Conservation (phyloP, 352 stramenopile species). For the Phytopythium sindhum region DNA sequence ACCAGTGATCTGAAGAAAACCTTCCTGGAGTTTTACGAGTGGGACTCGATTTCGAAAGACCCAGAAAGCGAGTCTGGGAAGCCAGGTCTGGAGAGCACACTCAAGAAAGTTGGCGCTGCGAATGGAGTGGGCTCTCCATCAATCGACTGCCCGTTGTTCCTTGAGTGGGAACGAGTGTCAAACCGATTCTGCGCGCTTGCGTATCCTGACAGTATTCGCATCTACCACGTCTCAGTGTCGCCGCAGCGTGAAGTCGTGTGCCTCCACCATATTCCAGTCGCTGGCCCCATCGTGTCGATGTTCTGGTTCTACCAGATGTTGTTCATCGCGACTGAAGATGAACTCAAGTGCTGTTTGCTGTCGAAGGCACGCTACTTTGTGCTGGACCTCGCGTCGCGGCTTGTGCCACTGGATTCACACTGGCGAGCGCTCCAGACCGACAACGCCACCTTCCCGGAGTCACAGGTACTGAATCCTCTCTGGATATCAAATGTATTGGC, state of each 20-base stretch:
- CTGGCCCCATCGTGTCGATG: constrained; percentile 34
- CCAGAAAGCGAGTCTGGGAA: constrained; percentile 7
- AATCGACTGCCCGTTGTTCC: constrained; percentile 50
- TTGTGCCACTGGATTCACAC: constrained; percentile 8
- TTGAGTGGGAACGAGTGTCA: constrained; percentile 58
- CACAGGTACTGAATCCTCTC: constrained; percentile 21
- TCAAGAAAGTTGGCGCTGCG: constrained; percentile 23
- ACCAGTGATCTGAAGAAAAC: constrained; percentile 51
- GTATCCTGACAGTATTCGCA: constrained; percentile 41
- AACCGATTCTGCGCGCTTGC: constrained; percentile 55
- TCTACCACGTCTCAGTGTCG: constrained; percentile 35
- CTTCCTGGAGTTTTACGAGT: constrained; percentile 76
- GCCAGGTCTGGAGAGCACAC: constrained; percentile 4
- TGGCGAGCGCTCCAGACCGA: constrained; percentile 9
- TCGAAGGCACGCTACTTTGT: constrained; percentile 55
- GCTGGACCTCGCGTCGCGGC: constrained; percentile 51
- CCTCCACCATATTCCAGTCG: constrained; percentile 57
- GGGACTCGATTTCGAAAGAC: constrained; percentile 18
- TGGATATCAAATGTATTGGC: background rate
- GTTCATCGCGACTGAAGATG: constrained; percentile 53
- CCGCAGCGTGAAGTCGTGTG: constrained; percentile 27
- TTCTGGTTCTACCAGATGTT: constrained; percentile 71
- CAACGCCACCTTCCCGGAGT: constrained; percentile 35
- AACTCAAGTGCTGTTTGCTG: constrained; percentile 65
- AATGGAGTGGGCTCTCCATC: background rate